These are phyloP conservation scores for Sutorius australiensis DNA, from an alignment of 768 basidiomycete genomes.

Conservation along the genomic window DNA sequence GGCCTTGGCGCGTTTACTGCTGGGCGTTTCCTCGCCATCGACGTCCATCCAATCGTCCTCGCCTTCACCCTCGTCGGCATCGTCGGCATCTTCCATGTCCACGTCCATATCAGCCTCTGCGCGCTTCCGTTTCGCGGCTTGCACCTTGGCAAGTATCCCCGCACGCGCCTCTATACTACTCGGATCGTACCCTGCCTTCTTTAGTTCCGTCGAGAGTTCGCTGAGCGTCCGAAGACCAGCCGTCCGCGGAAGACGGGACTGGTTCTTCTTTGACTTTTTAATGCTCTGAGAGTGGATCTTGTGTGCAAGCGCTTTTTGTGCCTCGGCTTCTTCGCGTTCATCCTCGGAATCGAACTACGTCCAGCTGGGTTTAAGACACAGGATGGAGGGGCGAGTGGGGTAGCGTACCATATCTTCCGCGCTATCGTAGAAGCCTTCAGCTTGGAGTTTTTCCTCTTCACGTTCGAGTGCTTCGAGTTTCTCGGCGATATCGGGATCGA, in stretches of 20 bases:
- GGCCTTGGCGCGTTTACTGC: conserved; percentile 58
- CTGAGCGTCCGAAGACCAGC: conserved; percentile 60
- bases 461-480: conserved; percentile 96
- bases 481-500: conserved; percentile 95
- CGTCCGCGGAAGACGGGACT: conserved; percentile 71
- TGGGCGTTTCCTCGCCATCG: conserved; percentile 46
- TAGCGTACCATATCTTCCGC: conserved; percentile 78
- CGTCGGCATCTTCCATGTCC: conserved; percentile 53
- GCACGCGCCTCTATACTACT: conserved; percentile 88
- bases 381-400: background rate
- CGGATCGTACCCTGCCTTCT: conserved; percentile 87
- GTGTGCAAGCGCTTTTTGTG: conserved; percentile 54
- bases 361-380: background rate
- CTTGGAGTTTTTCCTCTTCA: conserved; percentile 91
- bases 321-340: conserved; percentile 70
- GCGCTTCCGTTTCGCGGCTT: conserved; percentile 59
- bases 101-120: conserved; percentile 51
- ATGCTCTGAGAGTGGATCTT: conserved; percentile 69
- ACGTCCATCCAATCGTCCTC: conserved; percentile 55
- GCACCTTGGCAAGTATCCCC: conserved; percentile 69
- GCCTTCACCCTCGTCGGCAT: conserved; percentile 31
- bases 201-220: conserved; percentile 77
- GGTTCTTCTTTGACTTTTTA: conserved; percentile 89
- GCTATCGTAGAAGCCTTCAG: conserved; percentile 91
- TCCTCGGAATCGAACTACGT: conserved; percentile 59